Base-by-base conservation (phyloP, 768 basidiomycete species). In the Dictyophora rubrovolvata region DNA sequence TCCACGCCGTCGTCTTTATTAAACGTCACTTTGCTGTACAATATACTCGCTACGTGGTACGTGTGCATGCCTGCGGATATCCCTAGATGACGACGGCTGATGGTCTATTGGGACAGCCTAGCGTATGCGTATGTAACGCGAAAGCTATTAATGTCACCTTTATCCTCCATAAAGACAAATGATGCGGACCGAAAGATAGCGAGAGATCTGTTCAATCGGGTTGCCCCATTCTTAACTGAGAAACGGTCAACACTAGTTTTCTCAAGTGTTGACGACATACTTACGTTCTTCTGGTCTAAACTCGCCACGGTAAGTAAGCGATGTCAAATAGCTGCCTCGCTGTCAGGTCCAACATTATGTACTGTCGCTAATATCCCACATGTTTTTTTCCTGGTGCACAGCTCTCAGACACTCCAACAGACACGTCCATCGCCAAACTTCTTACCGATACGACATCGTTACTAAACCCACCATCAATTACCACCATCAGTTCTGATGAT, bases 111-210 rank as follows among this genome's bases (percentile, higher is more conserved):
- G 5, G 42, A 48, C 57, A 90, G 89, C 55, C 71, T 90, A 53
- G 77, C 83, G 9, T 93, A 92, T 66, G 75, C 81, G 1, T 89
- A 83, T 64, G 71, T 73, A 16, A 83, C 82, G 46, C 85, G 88
- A 10, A 78, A 79, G 65, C 70, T 90, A 21, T 77, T 79, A 14
- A 69, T 74, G 17, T 85, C 84, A 0, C 80, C 85, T 0, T 70
- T 93, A 49, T 76, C 78, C 0, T 69, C 72, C 14, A 63, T 78
- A 8, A 55, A 66, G 16, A 65, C 71, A 0, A 73, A 74, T 6
- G 68, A 73, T 53, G 64, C 75, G 10, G 83, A 85, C 58, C 69
- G 70, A 56, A 64, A 65, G 1, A 82, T 79, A 60, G 79, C 80
- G 1, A 73, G 71, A 34, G 69, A 69, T 28, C 65, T 82, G 37